Evolutionary conservation across 1,284 basidiomycete species (phyloP).

Genomic region (Malassezia pachydermatis): DNA sequence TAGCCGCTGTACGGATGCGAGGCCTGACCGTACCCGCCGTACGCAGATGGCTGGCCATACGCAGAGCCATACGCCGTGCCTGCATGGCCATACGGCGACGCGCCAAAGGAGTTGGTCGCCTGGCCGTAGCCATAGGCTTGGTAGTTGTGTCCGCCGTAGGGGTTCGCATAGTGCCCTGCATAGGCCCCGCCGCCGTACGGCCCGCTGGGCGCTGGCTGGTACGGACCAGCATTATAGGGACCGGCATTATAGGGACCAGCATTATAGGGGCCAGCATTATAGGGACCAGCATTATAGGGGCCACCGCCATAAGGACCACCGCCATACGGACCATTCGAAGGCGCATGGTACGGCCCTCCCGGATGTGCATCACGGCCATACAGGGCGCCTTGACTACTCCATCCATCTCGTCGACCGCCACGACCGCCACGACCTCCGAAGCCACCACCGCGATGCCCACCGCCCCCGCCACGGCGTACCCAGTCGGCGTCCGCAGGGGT

Average conservation of each 20-base stretch:
- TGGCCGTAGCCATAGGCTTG: neutral
- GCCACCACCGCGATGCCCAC: constrained; percentile 25
- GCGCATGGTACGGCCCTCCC: neutral
- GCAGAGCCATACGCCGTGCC: neutral
- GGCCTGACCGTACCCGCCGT: neutral
- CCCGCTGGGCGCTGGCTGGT: neutral
- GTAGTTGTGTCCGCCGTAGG: constrained; percentile 1
- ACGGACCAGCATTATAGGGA: constrained; percentile 5
- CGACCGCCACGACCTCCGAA: constrained; percentile 23
- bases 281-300: constrained; percentile 12
- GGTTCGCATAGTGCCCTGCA: too few relatives aligned
- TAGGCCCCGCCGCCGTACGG: constrained; percentile 1
- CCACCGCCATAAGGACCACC: constrained; percentile 18
- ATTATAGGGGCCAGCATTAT: constrained; percentile 23
- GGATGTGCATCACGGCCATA: constrained; percentile 12
- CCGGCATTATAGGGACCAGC: constrained; percentile 11
- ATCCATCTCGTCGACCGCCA: constrained; percentile 4
- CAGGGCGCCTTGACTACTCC: constrained; percentile 3
- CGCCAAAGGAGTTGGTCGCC: neutral
- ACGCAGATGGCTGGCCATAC: neutral
- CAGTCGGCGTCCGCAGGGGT: constrained; percentile 65
- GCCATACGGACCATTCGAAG: neutral
- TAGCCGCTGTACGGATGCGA: neutral
- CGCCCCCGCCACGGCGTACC: constrained; percentile 51
- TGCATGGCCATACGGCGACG: neutral